These are phyloP conservation scores for Rugosomyces carneus DNA, from an alignment of 1,284 basidiomycete genomes.

Conservation along the genomic window DNA sequence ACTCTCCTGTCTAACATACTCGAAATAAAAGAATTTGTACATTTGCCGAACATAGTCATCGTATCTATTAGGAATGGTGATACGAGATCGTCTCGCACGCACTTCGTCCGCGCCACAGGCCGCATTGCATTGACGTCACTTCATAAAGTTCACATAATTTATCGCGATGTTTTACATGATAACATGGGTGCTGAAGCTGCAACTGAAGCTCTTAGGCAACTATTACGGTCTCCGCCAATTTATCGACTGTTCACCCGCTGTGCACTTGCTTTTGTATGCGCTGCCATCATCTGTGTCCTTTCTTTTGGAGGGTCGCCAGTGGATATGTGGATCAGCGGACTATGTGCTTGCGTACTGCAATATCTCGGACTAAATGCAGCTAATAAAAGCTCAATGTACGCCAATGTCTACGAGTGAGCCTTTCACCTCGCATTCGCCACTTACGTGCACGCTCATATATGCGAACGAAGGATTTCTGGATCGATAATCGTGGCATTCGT, in stretches of 20 bases:
- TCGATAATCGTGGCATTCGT: slow-evolving; percentile 80
- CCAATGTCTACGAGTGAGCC: slow-evolving; percentile 84
- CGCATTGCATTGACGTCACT: slow-evolving; percentile 69
- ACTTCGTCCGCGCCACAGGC: slow-evolving; percentile 72
- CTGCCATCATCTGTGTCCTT: slow-evolving; percentile 72
- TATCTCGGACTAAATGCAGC: slow-evolving; percentile 75
- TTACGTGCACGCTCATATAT: background rate
- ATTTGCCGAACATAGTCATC: slow-evolving; percentile 75
- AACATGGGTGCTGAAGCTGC: slow-evolving; percentile 62
- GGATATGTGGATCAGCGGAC: slow-evolving; percentile 77
- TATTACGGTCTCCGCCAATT: slow-evolving; percentile 56
- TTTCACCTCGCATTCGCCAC: background rate
- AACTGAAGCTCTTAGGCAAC: slow-evolving; percentile 48
- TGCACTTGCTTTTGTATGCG: slow-evolving; percentile 66
- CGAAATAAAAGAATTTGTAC: slow-evolving; percentile 60
- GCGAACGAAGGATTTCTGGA: slow-evolving; percentile 59
- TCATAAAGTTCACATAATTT: slow-evolving; percentile 69
- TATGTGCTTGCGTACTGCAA: slow-evolving; percentile 63
- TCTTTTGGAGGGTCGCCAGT: slow-evolving; percentile 79
- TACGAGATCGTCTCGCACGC: slow-evolving; percentile 57
- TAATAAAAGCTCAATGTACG: slow-evolving; percentile 76
- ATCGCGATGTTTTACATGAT: slow-evolving; percentile 75
- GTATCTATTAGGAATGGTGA: slow-evolving; percentile 67
- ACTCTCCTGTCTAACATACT: background rate
- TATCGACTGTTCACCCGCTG: slow-evolving; percentile 62